These are phyloP conservation scores for Neopestalotiopsis rosae DNA, from an alignment of 2,329 filamentous ascomycete genomes.

Conservation along the genomic window DNA sequence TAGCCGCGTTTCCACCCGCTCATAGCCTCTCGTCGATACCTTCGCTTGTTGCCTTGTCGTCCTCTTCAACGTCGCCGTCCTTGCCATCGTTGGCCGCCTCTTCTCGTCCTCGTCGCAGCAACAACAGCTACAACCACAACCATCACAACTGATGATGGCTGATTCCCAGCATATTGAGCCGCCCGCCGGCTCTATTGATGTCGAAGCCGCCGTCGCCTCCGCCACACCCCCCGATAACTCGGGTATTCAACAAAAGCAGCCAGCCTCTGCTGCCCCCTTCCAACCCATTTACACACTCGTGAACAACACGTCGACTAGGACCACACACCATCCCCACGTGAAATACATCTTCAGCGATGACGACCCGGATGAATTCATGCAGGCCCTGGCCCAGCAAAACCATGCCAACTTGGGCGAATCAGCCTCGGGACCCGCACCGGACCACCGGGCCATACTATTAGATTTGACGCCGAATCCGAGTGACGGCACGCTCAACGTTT, in stretches of 20 bases:
- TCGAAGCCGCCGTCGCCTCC: neutral
- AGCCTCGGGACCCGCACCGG: constrained; percentile 31
- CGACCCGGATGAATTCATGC: constrained; percentile 77
- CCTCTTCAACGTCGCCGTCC: neutral
- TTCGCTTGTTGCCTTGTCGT: constrained; percentile 3
- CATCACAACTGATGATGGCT: constrained; percentile 14
- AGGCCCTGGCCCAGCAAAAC: constrained; percentile 60
- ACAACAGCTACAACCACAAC: neutral
- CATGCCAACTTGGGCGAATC: constrained; percentile 34
- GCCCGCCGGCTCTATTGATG: neutral
- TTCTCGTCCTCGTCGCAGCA: no score
- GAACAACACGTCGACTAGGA: constrained; percentile 73
- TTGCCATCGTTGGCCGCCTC: neutral
- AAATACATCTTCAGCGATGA: constrained; percentile 96
- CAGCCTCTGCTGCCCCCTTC: constrained; percentile 55
- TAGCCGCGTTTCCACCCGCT: constrained; percentile 16
- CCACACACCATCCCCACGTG: constrained; percentile 82
- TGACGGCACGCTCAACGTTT: constrained; percentile 58
- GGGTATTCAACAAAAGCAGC: constrained; percentile 22
- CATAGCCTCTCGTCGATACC: constrained; percentile 9
- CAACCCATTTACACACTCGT: constrained; percentile 86
- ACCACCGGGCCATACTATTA: constrained; percentile 57
- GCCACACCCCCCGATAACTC: constrained; percentile 24
- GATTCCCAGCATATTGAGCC: constrained; percentile 12
- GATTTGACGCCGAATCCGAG: constrained; percentile 52